Percentiles rank a stretch among this genome's conserved stretches.
These are phyloP conservation scores for Paxillus ammoniavirescens DNA, from an alignment of 768 basidiomycete species.

Conservation along the genomic window DNA sequence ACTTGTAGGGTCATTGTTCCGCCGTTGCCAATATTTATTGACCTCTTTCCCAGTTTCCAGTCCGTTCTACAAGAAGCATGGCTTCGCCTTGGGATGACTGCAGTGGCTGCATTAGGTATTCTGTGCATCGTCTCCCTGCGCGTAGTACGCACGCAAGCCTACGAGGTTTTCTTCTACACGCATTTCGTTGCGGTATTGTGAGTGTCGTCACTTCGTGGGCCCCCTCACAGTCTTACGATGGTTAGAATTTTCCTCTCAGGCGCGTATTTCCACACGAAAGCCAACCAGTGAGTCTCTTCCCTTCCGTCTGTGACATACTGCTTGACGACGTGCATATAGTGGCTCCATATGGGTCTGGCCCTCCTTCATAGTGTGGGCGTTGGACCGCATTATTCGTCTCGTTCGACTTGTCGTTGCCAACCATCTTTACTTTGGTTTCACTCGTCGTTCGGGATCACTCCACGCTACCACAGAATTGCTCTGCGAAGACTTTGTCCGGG, in stretches of 20 bases:
- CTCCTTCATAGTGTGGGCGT: slow-evolving; percentile 29
- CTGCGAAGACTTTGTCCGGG: slow-evolving; percentile 45
- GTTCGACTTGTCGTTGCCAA: slow-evolving; percentile 45
- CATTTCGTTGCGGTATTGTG: slow-evolving; percentile 47
- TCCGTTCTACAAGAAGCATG: slow-evolving; percentile 6
- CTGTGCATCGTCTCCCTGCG: slow-evolving; percentile 48
- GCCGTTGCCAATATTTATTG: background rate
- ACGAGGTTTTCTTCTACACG: slow-evolving; percentile 51
- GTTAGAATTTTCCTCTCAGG: slow-evolving; percentile 35
- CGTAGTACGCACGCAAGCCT: slow-evolving; percentile 42
- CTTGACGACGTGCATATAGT: slow-evolving; percentile 7
- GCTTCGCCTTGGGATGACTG: slow-evolving; percentile 35
- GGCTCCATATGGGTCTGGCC: slow-evolving; percentile 30
- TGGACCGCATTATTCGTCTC: slow-evolving; percentile 53
- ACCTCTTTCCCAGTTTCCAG: background rate
- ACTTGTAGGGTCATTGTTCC: slow-evolving; percentile 2
- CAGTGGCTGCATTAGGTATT: slow-evolving; percentile 40
- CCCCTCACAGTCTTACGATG: slow-evolving; percentile 5
- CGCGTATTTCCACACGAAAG: slow-evolving; percentile 40
- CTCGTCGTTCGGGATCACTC: slow-evolving; percentile 23
- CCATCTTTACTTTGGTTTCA: slow-evolving; percentile 36
- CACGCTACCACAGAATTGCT: slow-evolving; percentile 43
- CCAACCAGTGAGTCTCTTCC: slow-evolving; percentile 11
- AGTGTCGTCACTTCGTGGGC: slow-evolving; percentile 3
- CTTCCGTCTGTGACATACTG: background rate